Percentiles rank a stretch among this genome's conserved stretches.
These are phyloP conservation scores for Pythium brachiatum DNA, from an alignment of 352 stramenopile genomes.

Conservation along the genomic window DNA sequence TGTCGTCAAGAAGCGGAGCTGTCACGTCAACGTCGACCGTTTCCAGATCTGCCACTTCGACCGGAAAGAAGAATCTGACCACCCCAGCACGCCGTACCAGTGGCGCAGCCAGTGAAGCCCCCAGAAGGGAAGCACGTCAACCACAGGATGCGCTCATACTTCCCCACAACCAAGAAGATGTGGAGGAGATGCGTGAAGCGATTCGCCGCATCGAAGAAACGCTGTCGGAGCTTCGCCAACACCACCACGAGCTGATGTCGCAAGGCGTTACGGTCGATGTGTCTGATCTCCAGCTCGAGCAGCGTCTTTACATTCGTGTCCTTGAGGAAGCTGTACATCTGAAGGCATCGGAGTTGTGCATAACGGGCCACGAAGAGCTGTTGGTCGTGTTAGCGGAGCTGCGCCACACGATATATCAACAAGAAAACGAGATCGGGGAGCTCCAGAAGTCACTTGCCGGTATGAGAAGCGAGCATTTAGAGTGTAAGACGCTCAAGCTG, in stretches of 20 bases:
- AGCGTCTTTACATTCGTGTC: constrained; percentile 68
- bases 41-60: not conserved
- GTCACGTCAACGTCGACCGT: not conserved
- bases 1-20: not conserved
- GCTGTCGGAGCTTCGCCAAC: constrained; percentile 36
- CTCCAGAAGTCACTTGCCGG: constrained; percentile 7
- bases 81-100: not conserved
- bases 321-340: constrained; percentile 76
- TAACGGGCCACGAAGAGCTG: constrained; percentile 73
- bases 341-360: constrained; percentile 61
- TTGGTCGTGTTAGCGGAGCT: constrained; percentile 73
- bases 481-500: constrained; percentile 13
- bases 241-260: constrained; percentile 30
- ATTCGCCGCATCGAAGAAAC: constrained; percentile 40
- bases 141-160: not conserved
- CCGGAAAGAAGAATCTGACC: not conserved
- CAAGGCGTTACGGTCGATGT: not conserved
- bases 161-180: not conserved
- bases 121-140: not conserved
- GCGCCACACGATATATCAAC: constrained; percentile 71
- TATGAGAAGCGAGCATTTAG: constrained; percentile 9
- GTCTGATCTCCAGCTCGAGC: constrained; percentile 29
- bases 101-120: not conserved
- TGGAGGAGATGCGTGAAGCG: constrained; percentile 31
- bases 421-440: constrained; percentile 54